Conservation (phyloP, 805 yeast species). For the Cyberlindnera samutprakarnensis region DNA sequence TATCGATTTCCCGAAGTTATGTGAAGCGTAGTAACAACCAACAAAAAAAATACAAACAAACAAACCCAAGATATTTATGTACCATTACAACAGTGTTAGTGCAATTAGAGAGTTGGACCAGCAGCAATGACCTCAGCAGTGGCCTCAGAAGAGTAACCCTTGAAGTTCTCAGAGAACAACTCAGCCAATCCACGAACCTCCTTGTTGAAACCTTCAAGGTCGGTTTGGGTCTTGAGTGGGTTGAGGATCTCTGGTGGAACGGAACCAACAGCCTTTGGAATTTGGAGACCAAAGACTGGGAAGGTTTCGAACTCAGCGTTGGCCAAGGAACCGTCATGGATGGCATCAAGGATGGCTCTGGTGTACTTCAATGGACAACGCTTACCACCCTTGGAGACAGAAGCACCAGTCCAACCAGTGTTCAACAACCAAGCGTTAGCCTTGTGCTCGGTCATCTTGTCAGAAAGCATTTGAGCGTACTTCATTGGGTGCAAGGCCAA, state of each 20-base stretch:
- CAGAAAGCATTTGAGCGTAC: slow-evolving; percentile 92
- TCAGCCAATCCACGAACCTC: slow-evolving; percentile 64
- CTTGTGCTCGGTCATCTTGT: slow-evolving; percentile 81
- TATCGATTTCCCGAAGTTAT: no score
- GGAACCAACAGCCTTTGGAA: slow-evolving; percentile 68
- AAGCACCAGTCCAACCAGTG: slow-evolving; percentile 98
- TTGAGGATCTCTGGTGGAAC: slow-evolving; percentile 83
- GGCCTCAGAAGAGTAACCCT: slow-evolving; percentile 74
- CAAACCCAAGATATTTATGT: no score
- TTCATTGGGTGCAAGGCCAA: slow-evolving; percentile 96
- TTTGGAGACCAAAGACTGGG: slow-evolving; percentile 79
- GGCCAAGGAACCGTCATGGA: slow-evolving; percentile 83
- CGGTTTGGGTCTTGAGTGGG: slow-evolving; percentile 66
- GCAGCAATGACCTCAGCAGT: slow-evolving; percentile 86
- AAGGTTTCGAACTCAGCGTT: slow-evolving; percentile 75
- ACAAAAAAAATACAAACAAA: no score
- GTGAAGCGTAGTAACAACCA: no score
- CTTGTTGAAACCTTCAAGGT: slow-evolving; percentile 39
- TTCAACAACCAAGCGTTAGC: slow-evolving; percentile 95
- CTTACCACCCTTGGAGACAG: slow-evolving; percentile 89
- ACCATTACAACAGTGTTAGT: no score
- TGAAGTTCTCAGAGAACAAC: slow-evolving; percentile 81
- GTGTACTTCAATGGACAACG: slow-evolving; percentile 98
- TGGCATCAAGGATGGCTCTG: slow-evolving; percentile 90
- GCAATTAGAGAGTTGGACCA: slow-evolving; percentile 57